Evolutionary conservation across 2,329 filamentous ascomycete genomes (phyloP), one percentile per base, ranked within the genome.

Genomic region (Stemphylium vesicarium): DNA sequence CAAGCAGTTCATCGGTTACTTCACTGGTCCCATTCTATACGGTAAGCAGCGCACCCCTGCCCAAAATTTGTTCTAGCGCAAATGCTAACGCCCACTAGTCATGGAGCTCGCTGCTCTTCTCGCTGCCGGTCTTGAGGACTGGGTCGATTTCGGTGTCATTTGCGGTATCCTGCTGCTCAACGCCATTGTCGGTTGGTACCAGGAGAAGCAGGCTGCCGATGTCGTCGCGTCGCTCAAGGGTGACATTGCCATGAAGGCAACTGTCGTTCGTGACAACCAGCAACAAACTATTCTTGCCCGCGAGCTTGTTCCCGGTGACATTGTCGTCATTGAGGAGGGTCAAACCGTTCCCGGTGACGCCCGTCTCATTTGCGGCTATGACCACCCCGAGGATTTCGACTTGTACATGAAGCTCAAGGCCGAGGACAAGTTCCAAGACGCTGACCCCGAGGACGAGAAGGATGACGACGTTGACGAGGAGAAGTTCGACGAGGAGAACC

Each of bases 181-280:
- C 79, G 88, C 88, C 63, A 79, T 87, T 61, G 88, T 91, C 75
- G 88, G 88, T 81, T 91, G 88, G 85, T 91, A 91, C 76, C 88
- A 91, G 76, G 88, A 91, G 78, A 91, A 91, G 81, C 88, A 91
- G 78, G 88, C 88, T 67, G 88, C 88, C 64, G 88, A 91, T 77
- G 88, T 66, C 57, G 62, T 68, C 69, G 88, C 88, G 52, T 85
- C 81, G 60, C 79, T 91, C 59, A 91, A 91, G 81, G 88, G 88
- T 79, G 88, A 91, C 70, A 91, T 92, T 71, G 88, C 88, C 68
- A 88, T 91, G 86, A 88, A 85, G 78, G 85, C 87, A 42, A 81
- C 79, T 59, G 87, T 88, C 69, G 77, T 91, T 65, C 88, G 88
- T 70, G 82, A 89, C 71, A 88, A 88, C 58, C 78, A 80, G 58